These are phyloP conservation scores for Rhododendron molle DNA, from an alignment of 148 eudicot species.

Conservation along the genomic window DNA sequence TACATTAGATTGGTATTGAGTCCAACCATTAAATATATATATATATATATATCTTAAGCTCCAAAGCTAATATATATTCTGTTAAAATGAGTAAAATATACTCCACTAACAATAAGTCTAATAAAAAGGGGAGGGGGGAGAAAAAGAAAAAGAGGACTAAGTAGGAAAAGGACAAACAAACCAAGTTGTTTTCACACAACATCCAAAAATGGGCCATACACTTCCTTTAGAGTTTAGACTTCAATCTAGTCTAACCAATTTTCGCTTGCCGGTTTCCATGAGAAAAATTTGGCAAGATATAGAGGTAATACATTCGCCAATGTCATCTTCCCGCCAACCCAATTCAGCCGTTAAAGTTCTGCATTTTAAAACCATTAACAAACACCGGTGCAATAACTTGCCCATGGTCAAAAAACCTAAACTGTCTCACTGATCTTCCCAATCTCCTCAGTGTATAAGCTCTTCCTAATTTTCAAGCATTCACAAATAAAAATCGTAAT, in stretches of 20 bases:
- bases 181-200: not conserved
- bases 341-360: not conserved
- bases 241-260: not conserved
- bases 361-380: not conserved
- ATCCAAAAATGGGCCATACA: not conserved
- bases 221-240: not conserved
- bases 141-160: not conserved
- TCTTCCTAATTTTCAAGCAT: not conserved
- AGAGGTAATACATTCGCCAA: not conserved
- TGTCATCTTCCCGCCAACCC: not conserved
- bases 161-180: not conserved
- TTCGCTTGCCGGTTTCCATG: not conserved
- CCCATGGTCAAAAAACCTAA: not conserved
- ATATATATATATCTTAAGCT: not conserved
- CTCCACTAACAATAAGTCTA: not conserved
- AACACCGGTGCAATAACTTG: not conserved
- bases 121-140: not conserved
- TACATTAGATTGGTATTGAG: not conserved
- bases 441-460: not conserved
- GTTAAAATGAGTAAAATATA: not conserved
- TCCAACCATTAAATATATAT: not conserved
- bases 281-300: not conserved
- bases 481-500: not conserved
- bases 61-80: not conserved
- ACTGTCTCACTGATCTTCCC: not conserved